Conservation (phyloP, 352 stramenopile species). For the Phytophthora macrochlamydospora region DNA sequence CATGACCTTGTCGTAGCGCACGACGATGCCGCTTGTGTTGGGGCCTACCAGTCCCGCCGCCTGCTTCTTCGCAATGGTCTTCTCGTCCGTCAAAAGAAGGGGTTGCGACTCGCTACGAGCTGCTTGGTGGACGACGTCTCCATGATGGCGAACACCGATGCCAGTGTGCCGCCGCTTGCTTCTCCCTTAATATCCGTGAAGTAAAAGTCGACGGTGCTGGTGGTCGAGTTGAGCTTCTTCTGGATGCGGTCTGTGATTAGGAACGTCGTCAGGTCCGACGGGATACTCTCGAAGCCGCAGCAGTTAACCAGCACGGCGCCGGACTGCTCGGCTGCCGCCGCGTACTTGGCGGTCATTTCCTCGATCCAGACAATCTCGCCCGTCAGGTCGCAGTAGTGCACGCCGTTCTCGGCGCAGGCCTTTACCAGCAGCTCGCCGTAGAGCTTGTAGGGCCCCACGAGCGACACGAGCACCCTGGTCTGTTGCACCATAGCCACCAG, state of each 20-base stretch:
- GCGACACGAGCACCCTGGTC: constrained; percentile 79
- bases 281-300: constrained; percentile 91
- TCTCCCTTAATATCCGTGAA: constrained; percentile 55
- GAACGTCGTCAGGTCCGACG: constrained; percentile 83
- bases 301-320: constrained; percentile 88
- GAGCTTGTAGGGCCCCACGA: constrained; percentile 88
- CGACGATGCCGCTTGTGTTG: constrained; percentile 38
- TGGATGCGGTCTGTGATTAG: constrained; percentile 74
- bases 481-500: constrained; percentile 77
- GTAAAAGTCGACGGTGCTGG: constrained; percentile 50
- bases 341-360: constrained; percentile 79
- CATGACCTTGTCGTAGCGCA: constrained; percentile 79
- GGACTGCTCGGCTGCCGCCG: constrained; percentile 48
- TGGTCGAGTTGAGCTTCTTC: constrained; percentile 45
- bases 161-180: constrained; percentile 67
- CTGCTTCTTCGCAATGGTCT: constrained; percentile 43
- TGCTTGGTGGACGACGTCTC: constrained; percentile 54
- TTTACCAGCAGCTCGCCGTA: constrained; percentile 88
- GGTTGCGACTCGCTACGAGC: constrained; percentile 43
- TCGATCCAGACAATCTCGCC: constrained; percentile 89
- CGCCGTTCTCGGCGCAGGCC: constrained; percentile 84
- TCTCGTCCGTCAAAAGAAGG: constrained; percentile 68
- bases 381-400: constrained; percentile 93
- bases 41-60: constrained; percentile 30
- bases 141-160: constrained; percentile 60